Percentiles rank a stretch among this genome's conserved stretches.
phyloP scores from a whole-genome alignment of 1,284 basidiomycete species.

The Taiwanofungus camphoratus region DNA sequence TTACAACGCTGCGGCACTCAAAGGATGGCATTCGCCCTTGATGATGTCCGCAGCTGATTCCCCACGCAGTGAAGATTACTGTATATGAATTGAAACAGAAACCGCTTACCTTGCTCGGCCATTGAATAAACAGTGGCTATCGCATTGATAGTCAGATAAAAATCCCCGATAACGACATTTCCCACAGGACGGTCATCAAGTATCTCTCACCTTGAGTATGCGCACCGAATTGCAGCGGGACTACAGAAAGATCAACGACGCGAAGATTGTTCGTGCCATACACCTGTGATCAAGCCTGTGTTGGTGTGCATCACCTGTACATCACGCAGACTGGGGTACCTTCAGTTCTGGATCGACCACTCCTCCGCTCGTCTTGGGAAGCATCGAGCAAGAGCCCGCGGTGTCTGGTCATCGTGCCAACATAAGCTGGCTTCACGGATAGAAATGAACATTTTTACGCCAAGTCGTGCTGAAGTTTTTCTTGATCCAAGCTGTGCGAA shows the following conservation, averaged over 20 bases:
- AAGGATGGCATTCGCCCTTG: constrained; percentile 20
- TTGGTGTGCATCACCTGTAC: not conserved
- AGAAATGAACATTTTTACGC: constrained; percentile 16
- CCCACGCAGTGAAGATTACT: too few species aligned
- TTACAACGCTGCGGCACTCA: not conserved
- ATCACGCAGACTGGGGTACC: constrained; percentile 11
- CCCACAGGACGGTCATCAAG: not conserved
- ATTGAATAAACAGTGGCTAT: constrained; percentile 27
- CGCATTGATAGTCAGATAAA: not conserved
- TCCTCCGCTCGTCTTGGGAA: constrained; percentile 22
- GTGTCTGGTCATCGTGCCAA: constrained; percentile 20
- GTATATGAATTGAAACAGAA: too few species aligned
- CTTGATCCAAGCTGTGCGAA: constrained; percentile 22
- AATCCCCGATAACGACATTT: constrained; percentile 31
- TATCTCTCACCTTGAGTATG: constrained; percentile 25
- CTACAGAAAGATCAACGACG: constrained; percentile 31
- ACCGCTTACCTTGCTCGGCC: constrained; percentile 22
- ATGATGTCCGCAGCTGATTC: constrained; percentile 30
- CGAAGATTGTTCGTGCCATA: constrained; percentile 34
- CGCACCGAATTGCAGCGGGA: constrained; percentile 25
- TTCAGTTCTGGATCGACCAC: constrained; percentile 26
- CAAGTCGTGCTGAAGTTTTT: constrained; percentile 21
- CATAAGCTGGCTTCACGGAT: not conserved
- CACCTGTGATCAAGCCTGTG: constrained; percentile 37
- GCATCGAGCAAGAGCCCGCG: constrained; percentile 26